Evolutionary conservation across 2,329 filamentous ascomycete species (phyloP), one percentile per base, ranked within the genome.

Genomic region (Orbilia oligospora): DNA sequence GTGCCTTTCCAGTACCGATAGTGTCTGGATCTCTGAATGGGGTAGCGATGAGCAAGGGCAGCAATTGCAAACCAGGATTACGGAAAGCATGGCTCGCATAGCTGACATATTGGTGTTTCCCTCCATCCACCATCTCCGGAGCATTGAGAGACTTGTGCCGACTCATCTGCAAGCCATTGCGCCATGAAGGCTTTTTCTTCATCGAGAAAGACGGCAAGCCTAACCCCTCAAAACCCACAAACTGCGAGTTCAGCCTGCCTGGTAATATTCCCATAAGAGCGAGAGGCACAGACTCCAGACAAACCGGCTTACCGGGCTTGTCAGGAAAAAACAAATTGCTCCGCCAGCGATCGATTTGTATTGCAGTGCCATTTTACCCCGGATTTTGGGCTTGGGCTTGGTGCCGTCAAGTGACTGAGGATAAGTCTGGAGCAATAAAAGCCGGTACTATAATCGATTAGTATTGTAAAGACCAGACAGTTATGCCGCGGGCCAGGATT

Each of bases 81-180:
- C 38, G 64, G 53, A 41, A 75, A 68, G 18, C 44, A 53, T 66
- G 48, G 66, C 46, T 70, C 56, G 44, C 71, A 68, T 68, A 69
- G 61, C 55, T 75, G 64, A 69, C 64, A 75, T 63, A 56, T 73
- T 27, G 51, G 49, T 73, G 51, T 36, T 65, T 24, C n/a, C 33
- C 20, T 66, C 27, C 22, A 38, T 66, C 63, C 69, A 73, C 70
- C 49, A 73, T 64, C 61, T 36, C 63, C 71, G 71, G 71, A 75
- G 70, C 61, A 68, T 46, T 75, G 71, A 64, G 71, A 69, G 22
- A 64, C 53, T 69, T 75, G 63, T 68, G 71, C 71, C 71, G 71
- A 69, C 33, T 69, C 55, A 64, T 69, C 71, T 75, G 64, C 71
- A 75, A 69, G 71, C 71, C 61, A 73, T 38, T 20, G 63, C 61